Base-by-base conservation (phyloP, 768 basidiomycete species). In the Psilocybe subaeruginosa region DNA sequence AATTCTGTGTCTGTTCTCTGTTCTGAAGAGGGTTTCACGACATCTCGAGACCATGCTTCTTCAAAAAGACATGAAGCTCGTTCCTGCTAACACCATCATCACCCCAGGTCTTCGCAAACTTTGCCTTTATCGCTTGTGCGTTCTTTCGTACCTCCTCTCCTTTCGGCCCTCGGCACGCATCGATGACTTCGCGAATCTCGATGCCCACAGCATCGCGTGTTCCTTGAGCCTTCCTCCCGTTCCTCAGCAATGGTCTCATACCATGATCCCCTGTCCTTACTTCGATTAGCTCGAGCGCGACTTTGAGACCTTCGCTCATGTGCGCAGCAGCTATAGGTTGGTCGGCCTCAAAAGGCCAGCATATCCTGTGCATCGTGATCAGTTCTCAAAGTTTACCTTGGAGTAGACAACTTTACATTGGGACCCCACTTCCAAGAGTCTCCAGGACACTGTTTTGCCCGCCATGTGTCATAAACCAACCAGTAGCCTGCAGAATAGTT, bases 61-160 rank as follows among this genome's bases (percentile, higher is more conserved):
- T n/a, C 8, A 61, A 30, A 43, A 64, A 64, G 14, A 45, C 53
- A 5, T 43, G 43, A 16, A 65, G 33, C 30, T 65, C 58, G 27
- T 57, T 46, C 39, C 51, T 56, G 23, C 56, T 50, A 16, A 23
- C 30, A 1, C 60, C 60, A 2, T 17, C 60, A 6, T 59, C 33
- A 2, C 56, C 54, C 64, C 64, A 65, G 9, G 64, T 48, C 12
- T 62, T 33, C 9, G 23, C 23, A 17, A 62, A 51, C 46, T 59
- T 35, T 4, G 5, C 23, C 35, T 57, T 47, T 4, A 43, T 12
- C 5, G 41, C 41, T 43, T 43, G 14, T 12, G 41, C 11, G 14
- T 43, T 50, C n/a, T 17, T 50, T 16, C 48, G 8, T 16, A 50
- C 1, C 23, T 50, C 48, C 4, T 19, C 19, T 27, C 48, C 17